Evolutionary conservation across 495 filamentous ascomycete genomes (phyloP).

Genomic region (Trichoderma gamsii): DNA sequence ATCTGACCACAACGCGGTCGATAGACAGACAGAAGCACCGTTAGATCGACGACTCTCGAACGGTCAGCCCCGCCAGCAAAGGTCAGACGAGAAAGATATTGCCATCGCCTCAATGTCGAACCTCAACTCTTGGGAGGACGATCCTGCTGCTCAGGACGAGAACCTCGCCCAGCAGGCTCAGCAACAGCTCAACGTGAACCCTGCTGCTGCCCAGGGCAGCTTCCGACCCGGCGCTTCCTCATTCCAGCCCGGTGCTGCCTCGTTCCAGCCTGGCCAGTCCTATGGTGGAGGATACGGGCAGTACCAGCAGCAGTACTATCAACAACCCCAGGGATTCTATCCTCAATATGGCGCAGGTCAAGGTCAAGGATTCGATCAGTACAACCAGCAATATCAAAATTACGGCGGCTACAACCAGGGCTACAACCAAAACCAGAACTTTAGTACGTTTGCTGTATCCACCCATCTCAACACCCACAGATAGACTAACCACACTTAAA

Average conservation of each 20-base stretch:
- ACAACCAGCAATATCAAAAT: constrained; percentile 48
- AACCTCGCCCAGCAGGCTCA: constrained; percentile 74
- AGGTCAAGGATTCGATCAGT: constrained; percentile 35
- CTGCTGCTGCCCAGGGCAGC: constrained; percentile 35
- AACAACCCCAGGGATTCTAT: constrained; percentile 44
- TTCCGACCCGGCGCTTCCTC: constrained; percentile 73
- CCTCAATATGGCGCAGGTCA: constrained; percentile 49
- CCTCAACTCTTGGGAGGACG: constrained; percentile 94
- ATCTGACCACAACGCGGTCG: background rate
- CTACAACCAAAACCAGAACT: constrained; percentile 58
- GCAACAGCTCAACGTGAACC: constrained; percentile 62
- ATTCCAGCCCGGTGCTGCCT: constrained; percentile 70
- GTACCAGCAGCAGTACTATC: constrained; percentile 45
- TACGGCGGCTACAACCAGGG: constrained; percentile 40
- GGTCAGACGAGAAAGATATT: background rate
- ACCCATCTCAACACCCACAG: constrained; percentile 27
- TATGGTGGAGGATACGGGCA: constrained; percentile 36
- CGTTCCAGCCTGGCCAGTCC: constrained; percentile 69
- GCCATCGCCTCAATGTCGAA: constrained; percentile 61
- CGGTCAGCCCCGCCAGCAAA: background rate
- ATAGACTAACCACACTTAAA: background rate
- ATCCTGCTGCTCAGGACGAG: constrained; percentile 70
- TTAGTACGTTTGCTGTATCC: constrained; percentile 35
- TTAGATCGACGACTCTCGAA: background rate
- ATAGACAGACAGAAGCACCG: background rate